Conservation (phyloP, 164 flowering plant genomes). For the Macadamia integrifolia region DNA sequence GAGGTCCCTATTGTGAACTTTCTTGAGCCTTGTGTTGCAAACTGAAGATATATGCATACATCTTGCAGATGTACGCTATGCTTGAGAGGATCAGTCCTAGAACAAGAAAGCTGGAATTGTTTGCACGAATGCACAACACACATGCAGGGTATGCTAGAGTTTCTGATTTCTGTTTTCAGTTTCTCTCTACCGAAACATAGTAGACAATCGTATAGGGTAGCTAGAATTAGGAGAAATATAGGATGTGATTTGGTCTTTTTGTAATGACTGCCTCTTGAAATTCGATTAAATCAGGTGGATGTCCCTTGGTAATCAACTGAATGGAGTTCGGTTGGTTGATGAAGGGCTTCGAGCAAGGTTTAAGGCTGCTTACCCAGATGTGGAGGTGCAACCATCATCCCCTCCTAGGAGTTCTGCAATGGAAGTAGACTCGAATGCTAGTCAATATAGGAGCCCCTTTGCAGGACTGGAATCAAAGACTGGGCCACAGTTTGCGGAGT, state of each 20-base stretch:
- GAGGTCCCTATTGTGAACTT: not conserved
- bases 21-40: not conserved
- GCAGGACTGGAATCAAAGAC: constrained; percentile 38
- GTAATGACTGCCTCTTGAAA: too few relatives aligned
- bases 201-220: too few relatives aligned
- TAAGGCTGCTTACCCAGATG: constrained; percentile 97
- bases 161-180: not conserved
- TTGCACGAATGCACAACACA: constrained; percentile 98
- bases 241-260: too few relatives aligned
- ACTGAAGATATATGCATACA: not conserved
- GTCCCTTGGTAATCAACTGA: constrained; percentile 91
- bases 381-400: constrained; percentile 86
- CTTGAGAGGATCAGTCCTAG: constrained; percentile 97
- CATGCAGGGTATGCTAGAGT: constrained; percentile 75
- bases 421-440: constrained; percentile 56
- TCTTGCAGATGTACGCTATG: constrained; percentile 93
- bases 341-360: constrained; percentile 93
- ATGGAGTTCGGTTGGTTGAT: constrained; percentile 77
- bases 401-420: constrained; percentile 76
- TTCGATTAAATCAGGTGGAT: constrained; percentile 58
- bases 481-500: constrained; percentile 25
- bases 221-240: too few relatives aligned
- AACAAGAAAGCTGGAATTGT: constrained; percentile 93
- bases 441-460: constrained; percentile 50
- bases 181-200: not conserved